Evolutionary conservation across 352 stramenopile genomes (phyloP), one percentile per base, ranked within the genome.

Genomic region (Globisporangium megalacanthum): DNA sequence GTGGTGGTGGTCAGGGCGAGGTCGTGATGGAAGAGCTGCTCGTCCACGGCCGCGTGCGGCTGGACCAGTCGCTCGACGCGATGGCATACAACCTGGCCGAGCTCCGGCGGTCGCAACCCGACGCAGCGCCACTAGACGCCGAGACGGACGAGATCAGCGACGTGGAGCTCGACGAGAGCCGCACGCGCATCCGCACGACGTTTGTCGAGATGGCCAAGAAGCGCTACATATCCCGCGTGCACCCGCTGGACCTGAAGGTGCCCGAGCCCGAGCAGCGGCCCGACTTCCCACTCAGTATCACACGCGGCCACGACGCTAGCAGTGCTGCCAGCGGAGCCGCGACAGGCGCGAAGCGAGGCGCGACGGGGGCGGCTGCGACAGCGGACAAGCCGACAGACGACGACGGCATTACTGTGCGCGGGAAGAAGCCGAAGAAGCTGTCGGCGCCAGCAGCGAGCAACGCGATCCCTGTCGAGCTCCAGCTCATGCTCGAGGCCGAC

Each of bases 191-290:
- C 49, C 81, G 76, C 33, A 62, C 79, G 15, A 65, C 68, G n/a
- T 94, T 95, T 61, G 75, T 94, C 31, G 79, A 95, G 45, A 94
- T 95, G 86, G 84, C 84, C 60, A 95, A 95, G 67, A 89, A 89
- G 64, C 77, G 86, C 50, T 94, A 90, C 70, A 88, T 95, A 53
- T 79, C 80, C 31, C 80, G 86, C 11, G 86, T 95, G 44, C 84
- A 95, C 54, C 86, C 86, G 46, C 59, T 95, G 13, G 81, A 94
- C 52, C 68, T 95, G 52, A 90, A 83, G 56, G 58, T 89, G 33
- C 74, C 69, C 0, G 75, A 89, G 53, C 64, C 68, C 1, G 75
- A 90, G 46, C 76, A 80, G 46, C 61, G 65, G n/a, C 73, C 72
- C 3, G 80, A 88, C 7, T 83, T 88, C 45, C 76, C 78, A 20